Conservation (phyloP, 331 rosid genomes). For the Prunus yedoensis region DNA sequence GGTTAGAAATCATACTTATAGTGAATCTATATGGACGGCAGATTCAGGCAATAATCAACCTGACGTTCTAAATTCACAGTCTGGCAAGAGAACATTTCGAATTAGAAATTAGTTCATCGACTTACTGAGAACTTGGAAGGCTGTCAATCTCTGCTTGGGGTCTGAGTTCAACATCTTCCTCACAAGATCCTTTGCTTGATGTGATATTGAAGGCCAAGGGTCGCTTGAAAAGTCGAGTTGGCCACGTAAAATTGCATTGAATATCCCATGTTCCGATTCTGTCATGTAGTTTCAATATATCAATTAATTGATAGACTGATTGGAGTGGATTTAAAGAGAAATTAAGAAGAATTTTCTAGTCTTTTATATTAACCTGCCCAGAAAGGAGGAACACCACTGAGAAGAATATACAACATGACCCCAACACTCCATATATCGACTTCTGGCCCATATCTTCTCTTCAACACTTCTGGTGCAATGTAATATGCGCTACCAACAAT, state of each 20-base stretch:
- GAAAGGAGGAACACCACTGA: slow-evolving; percentile 90
- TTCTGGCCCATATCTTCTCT: slow-evolving; percentile 90
- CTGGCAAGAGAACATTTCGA: too few relatives aligned
- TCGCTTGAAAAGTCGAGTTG: slow-evolving; percentile 82
- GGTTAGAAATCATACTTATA: too few relatives aligned
- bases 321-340: not conserved
- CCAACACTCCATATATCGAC: slow-evolving; percentile 98
- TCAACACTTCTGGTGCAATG: slow-evolving; percentile 97
- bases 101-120: too few relatives aligned
- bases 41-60: too few relatives aligned
- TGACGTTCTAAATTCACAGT: too few relatives aligned
- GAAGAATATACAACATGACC: slow-evolving; percentile 88
- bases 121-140: slow-evolving; percentile 88
- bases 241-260: slow-evolving; percentile 77
- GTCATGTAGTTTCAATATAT: not conserved
- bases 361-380: slow-evolving; percentile 68
- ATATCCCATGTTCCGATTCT: slow-evolving; percentile 96
- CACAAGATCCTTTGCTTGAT: slow-evolving; percentile 89
- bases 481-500: slow-evolving; percentile 93
- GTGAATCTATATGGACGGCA: too few relatives aligned
- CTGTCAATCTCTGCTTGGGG: slow-evolving; percentile 82
- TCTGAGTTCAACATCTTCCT: slow-evolving; percentile 86
- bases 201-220: slow-evolving; percentile 91
- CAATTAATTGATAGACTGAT: not conserved
- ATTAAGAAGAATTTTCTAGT: too few relatives aligned